Percentiles rank a stretch among this genome's conserved stretches.
phyloP scores from a whole-genome alignment of 768 basidiomycete genomes.

The Hericium rajendrae region DNA sequence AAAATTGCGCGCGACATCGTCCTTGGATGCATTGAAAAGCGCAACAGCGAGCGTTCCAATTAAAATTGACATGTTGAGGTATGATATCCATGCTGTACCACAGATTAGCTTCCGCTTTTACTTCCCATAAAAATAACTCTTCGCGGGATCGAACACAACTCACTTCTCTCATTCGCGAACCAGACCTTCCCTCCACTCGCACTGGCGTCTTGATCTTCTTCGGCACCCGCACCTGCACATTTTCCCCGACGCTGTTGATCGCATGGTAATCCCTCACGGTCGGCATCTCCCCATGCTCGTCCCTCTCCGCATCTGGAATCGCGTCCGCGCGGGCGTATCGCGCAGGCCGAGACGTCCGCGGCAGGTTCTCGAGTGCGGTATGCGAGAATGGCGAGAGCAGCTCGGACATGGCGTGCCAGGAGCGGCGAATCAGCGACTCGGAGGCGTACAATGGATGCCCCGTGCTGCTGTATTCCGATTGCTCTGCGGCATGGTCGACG shows the following conservation, averaged over 20 bases:
- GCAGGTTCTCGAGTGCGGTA: conserved; percentile 43
- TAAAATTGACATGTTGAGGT: conserved; percentile 79
- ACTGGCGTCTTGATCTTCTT: conserved; percentile 77
- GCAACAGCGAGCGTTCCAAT: conserved; percentile 80
- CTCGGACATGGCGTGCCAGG: conserved; percentile 54
- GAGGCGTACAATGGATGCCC: background rate
- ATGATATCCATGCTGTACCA: conserved; percentile 77
- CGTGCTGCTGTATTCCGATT: background rate
- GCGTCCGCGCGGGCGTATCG: conserved; percentile 63
- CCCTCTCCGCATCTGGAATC: conserved; percentile 51
- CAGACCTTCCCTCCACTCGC: conserved; percentile 89
- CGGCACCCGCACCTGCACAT: conserved; percentile 52
- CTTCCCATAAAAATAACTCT: too few species aligned
- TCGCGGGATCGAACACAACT: conserved; percentile 21
- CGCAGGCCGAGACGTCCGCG: conserved; percentile 27
- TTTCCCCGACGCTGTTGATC: conserved; percentile 50
- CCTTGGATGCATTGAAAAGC: conserved; percentile 79
- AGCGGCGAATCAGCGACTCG: conserved; percentile 37
- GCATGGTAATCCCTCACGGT: conserved; percentile 67
- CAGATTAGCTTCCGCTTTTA: too few species aligned
- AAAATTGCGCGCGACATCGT: conserved; percentile 57
- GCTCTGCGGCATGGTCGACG: background rate
- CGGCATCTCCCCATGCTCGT: conserved; percentile 44
- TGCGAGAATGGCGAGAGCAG: conserved; percentile 61
- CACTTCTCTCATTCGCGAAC: conserved; percentile 94